A percentile compares a stretch with the other conserved stretches of the same genome.
These are phyloP conservation scores for Trypanosoma mega DNA, from an alignment of 208 protist species.

Conservation along the genomic window DNA sequence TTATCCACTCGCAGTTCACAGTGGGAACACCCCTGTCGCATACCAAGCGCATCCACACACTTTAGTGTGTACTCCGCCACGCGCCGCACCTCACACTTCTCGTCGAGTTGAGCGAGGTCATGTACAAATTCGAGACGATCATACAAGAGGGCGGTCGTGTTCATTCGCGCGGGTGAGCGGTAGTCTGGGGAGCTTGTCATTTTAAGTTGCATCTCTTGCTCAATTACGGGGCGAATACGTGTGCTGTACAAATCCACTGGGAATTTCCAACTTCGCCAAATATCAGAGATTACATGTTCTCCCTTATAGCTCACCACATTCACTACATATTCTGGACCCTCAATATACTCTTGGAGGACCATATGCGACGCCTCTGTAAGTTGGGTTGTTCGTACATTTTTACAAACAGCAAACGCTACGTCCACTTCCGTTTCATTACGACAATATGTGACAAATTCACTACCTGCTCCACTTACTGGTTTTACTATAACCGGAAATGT, in stretches of 20 bases:
- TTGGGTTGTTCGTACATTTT: constrained; percentile 44
- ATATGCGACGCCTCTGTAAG: constrained; percentile 51
- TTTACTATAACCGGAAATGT: constrained; percentile 82
- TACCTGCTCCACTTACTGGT: constrained; percentile 74
- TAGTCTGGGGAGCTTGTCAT: not conserved
- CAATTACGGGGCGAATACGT: constrained; percentile 33
- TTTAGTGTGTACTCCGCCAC: constrained; percentile 74
- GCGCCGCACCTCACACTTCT: constrained; percentile 40
- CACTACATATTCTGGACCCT: constrained; percentile 84
- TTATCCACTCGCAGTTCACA: constrained; percentile 84
- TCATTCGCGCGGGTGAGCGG: not conserved
- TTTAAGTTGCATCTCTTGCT: constrained; percentile 24
- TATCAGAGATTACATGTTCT: constrained; percentile 77
- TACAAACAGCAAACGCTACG: constrained; percentile 46
- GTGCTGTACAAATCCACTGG: constrained; percentile 40
- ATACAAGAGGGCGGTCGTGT: constrained; percentile 66
- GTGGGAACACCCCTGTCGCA: constrained; percentile 76
- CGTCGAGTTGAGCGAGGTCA: constrained; percentile 40
- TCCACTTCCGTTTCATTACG: constrained; percentile 44
- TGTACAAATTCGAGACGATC: constrained; percentile 71
- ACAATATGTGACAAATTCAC: constrained; percentile 84
- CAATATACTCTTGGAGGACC: constrained; percentile 87
- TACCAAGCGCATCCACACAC: constrained; percentile 69
- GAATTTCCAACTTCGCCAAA: constrained; percentile 87
- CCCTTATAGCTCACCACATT: constrained; percentile 76